Evolutionary conservation across 169 alveolate genomes (phyloP).

Genomic region (Amoebophrya sp.): DNA sequence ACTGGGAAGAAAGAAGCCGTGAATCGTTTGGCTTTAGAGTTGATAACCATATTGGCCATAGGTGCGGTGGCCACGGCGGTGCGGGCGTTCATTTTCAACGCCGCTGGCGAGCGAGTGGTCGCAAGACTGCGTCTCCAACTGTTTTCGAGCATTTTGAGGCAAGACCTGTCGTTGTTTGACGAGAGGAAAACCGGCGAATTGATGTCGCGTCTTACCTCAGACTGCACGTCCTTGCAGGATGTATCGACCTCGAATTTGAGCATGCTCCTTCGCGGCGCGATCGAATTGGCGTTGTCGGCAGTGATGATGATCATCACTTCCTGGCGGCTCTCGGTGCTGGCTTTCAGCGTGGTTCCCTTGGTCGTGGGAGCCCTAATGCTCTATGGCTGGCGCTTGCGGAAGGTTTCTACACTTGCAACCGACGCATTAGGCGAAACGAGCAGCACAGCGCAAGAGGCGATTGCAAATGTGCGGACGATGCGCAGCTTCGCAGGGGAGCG

Average conservation of each 20-base stretch:
- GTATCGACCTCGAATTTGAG: background rate
- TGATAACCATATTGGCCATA: background rate
- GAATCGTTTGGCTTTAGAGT: background rate
- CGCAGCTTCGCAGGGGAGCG: background rate
- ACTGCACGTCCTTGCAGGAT: slow-evolving; percentile 30
- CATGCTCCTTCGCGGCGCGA: background rate
- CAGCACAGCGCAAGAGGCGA: slow-evolving; percentile 12
- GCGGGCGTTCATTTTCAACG: background rate
- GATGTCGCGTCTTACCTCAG: slow-evolving; percentile 24
- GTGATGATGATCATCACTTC: background rate
- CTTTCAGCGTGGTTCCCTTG: slow-evolving; percentile 7
- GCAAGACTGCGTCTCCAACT: background rate
- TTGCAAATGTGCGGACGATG: background rate
- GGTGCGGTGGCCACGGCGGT: background rate
- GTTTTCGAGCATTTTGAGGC: slow-evolving; percentile 6
- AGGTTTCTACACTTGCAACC: background rate
- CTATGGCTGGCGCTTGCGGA: background rate
- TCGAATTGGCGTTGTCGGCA: background rate
- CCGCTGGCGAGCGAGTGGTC: background rate
- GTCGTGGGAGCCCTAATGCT: background rate
- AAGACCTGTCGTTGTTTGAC: slow-evolving; percentile 32
- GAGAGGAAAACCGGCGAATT: slow-evolving; percentile 37
- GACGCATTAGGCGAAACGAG: background rate
- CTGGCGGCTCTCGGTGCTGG: slow-evolving; percentile 18
- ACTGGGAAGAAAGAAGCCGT: background rate